Base-by-base conservation (phyloP, 2,329 filamentous ascomycete species). In the Cordyceps tenuipes region DNA sequence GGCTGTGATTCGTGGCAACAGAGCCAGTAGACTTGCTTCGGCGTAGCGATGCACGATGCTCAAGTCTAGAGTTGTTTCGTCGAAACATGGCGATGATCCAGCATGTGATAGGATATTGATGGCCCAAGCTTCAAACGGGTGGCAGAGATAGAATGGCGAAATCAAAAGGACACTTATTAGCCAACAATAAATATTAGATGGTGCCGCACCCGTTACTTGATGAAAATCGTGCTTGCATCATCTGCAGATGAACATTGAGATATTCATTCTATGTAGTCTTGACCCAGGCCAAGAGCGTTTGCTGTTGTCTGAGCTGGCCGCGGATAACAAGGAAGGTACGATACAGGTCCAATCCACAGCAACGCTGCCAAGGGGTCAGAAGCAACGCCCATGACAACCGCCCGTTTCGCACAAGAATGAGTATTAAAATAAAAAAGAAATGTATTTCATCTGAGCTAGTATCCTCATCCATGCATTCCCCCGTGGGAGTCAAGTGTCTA, bases 11-110 rank as follows among this genome's bases (percentile, higher is more conserved):
- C 34, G 64, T 63, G 9, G 48, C 51, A 13, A 76, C 71, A 39
- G 80, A 81, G 61, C 73, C 76, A n/a, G 75, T 76, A 7, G 82
- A 84, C 67, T 82, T 85, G 68, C 78, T 80, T 64, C 77, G 78
- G 65, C 72, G 70, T 26, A 83, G 58, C 76, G 72, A 67, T 68
- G 75, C 67, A 66, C 71, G 65, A 68, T 76, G 64, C 69, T 73
- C 67, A 53, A 66, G 69, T 61, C 73, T 79, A 62, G 72, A 72
- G 66, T 76, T 82, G 62, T 78, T 81, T 41, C 76, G 75, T 62
- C 76, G 77, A 57, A 80, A 73, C 81, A 83, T 83, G 50, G 21
- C 54, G 21, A 39, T 48, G 44, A 39, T n/a, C 15, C 31, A 19
- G 21, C 21, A 48, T 47, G 53, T 12, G 9, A 48, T 48, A 48